Evolutionary conservation across 2,329 filamentous ascomycete species (phyloP).

Genomic region (Exutisphaerella laricina): DNA sequence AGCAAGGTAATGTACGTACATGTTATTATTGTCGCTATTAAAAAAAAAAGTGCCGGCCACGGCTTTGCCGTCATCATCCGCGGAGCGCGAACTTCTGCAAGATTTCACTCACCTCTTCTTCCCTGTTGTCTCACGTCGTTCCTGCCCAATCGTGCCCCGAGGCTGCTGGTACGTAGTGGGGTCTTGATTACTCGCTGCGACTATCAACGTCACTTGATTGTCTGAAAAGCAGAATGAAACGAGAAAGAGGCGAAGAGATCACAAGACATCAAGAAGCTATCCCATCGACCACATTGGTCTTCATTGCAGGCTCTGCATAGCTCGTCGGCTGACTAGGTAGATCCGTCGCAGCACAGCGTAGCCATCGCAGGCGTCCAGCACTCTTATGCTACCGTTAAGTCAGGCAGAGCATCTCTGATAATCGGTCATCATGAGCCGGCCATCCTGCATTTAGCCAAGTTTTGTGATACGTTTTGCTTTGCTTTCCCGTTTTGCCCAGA

Average conservation of each 20-base stretch:
- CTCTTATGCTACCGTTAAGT: background rate
- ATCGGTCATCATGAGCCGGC: background rate
- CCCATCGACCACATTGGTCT: background rate
- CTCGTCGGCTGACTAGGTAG: background rate
- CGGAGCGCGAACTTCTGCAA: background rate
- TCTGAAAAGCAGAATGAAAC: background rate
- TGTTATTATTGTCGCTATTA: too few species aligned
- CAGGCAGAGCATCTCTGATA: background rate
- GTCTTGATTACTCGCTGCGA: background rate
- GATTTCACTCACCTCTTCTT: background rate
- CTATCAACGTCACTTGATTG: background rate
- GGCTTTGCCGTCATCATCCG: background rate
- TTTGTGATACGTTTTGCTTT: background rate
- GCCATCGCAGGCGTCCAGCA: background rate
- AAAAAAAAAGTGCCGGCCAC: too few species aligned
- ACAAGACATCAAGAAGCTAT: too few species aligned
- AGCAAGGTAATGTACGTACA: too few species aligned
- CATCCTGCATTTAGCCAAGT: background rate
- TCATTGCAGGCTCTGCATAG: background rate
- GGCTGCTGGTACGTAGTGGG: background rate
- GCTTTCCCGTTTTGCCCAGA: background rate
- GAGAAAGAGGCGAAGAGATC: too few species aligned
- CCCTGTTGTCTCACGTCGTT: background rate
- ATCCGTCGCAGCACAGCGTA: background rate
- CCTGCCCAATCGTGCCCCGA: background rate